Percentiles rank a stretch among this genome's conserved stretches.
phyloP scores from a whole-genome alignment of 768 basidiomycete species.

The Peribolospora kevripleyi region DNA sequence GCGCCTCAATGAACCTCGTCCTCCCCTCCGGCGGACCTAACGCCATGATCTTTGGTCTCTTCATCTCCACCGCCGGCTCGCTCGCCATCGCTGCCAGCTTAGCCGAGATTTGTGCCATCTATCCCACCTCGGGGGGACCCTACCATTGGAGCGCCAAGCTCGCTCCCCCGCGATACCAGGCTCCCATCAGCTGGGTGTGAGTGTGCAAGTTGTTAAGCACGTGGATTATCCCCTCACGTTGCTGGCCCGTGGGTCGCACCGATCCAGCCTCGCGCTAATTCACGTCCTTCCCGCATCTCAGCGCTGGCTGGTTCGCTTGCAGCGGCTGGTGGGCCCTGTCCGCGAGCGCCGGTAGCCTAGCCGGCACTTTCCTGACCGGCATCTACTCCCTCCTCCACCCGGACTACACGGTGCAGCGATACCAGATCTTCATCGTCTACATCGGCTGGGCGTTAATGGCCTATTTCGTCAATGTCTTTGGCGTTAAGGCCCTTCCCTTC shows the following conservation, averaged over 20 bases:
- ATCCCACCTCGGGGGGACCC: not conserved
- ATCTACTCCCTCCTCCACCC: slow-evolving; percentile 3
- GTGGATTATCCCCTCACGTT: not conserved
- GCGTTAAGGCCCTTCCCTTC: slow-evolving; percentile 3
- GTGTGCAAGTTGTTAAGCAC: not conserved
- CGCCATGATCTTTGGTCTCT: not conserved
- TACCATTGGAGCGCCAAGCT: slow-evolving; percentile 7
- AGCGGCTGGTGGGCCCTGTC: slow-evolving; percentile 9
- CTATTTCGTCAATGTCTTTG: slow-evolving; percentile 6
- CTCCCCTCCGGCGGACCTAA: slow-evolving; percentile 9
- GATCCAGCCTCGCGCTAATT: not conserved
- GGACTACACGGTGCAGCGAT: not conserved
- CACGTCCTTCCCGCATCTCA: not conserved
- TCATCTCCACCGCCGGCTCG: not conserved
- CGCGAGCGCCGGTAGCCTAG: slow-evolving; percentile 5
- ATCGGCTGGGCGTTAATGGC: slow-evolving; percentile 1
- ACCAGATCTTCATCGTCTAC: slow-evolving; percentile 8
- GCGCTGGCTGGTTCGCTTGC: slow-evolving; percentile 7
- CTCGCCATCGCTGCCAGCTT: not conserved
- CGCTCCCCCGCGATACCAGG: not conserved
- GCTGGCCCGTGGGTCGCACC: not conserved
- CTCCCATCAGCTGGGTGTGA: no score
- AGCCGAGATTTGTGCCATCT: not conserved
- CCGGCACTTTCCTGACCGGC: slow-evolving; percentile 1
- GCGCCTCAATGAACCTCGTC: slow-evolving; percentile 1